Evolutionary conservation across 1,139 yeast species (phyloP), one percentile per base, ranked within the genome.

Genomic region (Yamadazyma siamensis): DNA sequence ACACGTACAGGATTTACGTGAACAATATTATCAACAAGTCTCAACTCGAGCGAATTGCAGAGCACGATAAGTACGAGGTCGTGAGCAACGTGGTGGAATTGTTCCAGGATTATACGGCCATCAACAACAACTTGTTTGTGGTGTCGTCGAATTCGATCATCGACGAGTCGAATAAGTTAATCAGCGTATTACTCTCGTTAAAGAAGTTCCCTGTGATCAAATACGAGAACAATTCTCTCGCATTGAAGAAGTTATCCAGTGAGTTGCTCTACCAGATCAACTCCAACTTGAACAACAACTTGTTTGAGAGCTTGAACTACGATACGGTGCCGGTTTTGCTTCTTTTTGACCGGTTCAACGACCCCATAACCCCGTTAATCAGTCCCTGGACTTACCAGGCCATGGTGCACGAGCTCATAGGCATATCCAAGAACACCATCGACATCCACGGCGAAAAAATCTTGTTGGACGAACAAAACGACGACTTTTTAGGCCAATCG

Each of bases 311-410:
- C 36, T 73, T 81, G 51, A 71, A 76, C 39, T 46, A 47, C 16
- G 95, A 86, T 49, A 61, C 79, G 0, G 77, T 91, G 1, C 95
- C 97, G 1, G 52, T 85, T 12, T 58, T 94, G 28, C 55, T 94
- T n/a, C 61, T 91, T 2, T 53, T 91, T 28, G 98, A 91, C 56
- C 68, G 99, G 31, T 76, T 79, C 38, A 81, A 78, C 49, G 99
- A 91, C 55, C 96, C 97, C 1, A 68, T 89, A 18, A 91, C 99
- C 0, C 97, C 99, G 2, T 64, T 91, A 26, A 60, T 91, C 28
- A 76, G 82, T 23, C 98, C 97, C 2, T 91, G 99, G 99, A 89
- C 98, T 0, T 91, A 88, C 56, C 97, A 91, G 52, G 86, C 96
- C 2, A 91, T 94, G 98, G 86, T 91, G 12, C 95, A 91, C 54